Percentiles rank a stretch among this genome's conserved stretches.
Evolutionary conservation across 2,329 filamentous ascomycete species (phyloP).

Genomic region (Chaetomiaceae sp.): DNA sequence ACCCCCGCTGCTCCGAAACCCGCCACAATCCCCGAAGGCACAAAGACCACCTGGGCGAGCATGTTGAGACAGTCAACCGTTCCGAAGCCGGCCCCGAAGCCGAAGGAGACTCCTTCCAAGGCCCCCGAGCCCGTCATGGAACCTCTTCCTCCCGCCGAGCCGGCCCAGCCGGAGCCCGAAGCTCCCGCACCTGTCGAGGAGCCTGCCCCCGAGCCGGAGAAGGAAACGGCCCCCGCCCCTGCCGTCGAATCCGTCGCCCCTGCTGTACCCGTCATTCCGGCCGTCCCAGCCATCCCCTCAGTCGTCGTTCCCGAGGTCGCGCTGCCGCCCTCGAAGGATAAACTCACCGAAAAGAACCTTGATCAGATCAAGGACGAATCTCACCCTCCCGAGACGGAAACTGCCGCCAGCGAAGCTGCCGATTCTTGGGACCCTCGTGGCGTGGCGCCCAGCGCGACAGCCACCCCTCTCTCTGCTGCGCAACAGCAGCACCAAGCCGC

Average conservation of each 20-base stretch:
- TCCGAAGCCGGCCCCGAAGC: slow-evolving; percentile 55
- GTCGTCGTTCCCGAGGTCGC: slow-evolving; percentile 49
- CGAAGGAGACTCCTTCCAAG: slow-evolving; percentile 46
- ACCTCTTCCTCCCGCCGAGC: slow-evolving; percentile 39
- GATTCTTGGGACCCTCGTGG: slow-evolving; percentile 76
- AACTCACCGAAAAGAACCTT: slow-evolving; percentile 87
- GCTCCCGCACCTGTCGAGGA: slow-evolving; percentile 36
- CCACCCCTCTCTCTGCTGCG: slow-evolving; percentile 61
- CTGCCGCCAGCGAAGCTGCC: slow-evolving; percentile 81
- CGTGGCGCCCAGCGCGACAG: slow-evolving; percentile 53
- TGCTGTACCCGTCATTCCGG: slow-evolving; percentile 15
- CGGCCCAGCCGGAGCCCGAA: slow-evolving; percentile 38
- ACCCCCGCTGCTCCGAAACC: slow-evolving; percentile 34
- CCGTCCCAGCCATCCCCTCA: slow-evolving; percentile 33
- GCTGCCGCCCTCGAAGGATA: slow-evolving; percentile 68
- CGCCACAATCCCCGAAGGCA: slow-evolving; percentile 18
- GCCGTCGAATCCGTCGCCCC: slow-evolving; percentile 13
- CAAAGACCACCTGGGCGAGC: slow-evolving; percentile 66
- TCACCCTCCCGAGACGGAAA: slow-evolving; percentile 70
- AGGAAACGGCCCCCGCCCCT: slow-evolving; percentile 27
- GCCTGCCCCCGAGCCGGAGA: slow-evolving; percentile 33
- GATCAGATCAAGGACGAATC: slow-evolving; percentile 85
- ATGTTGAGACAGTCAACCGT: slow-evolving; percentile 61
- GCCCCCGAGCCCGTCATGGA: slow-evolving; percentile 43
- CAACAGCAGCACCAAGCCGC: slow-evolving; percentile 58